Evolutionary conservation across 768 basidiomycete species (phyloP).

Genomic region (Mycena pura): DNA sequence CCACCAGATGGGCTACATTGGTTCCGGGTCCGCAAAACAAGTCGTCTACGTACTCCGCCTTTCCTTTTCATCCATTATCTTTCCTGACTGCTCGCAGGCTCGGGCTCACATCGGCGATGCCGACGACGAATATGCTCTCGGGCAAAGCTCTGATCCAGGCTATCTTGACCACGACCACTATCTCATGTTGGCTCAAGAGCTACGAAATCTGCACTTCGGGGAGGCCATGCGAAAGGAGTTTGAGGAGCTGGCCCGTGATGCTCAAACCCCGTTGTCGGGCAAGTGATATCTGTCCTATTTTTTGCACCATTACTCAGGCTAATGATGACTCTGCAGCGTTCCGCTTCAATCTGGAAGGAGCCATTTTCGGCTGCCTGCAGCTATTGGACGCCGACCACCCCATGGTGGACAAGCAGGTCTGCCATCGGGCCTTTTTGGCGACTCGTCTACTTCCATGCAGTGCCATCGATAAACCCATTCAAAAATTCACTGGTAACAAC

Average conservation of each 20-base stretch:
- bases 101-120: slow-evolving; percentile 10
- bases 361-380: slow-evolving; percentile 18
- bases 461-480: slow-evolving; percentile 4
- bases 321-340: slow-evolving; percentile 10
- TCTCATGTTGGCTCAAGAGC: slow-evolving; percentile 13
- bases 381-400: not conserved
- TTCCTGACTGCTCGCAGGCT: not conserved
- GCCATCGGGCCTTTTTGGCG: slow-evolving; percentile 23
- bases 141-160: not conserved
- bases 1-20: slow-evolving; percentile 20
- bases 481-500: slow-evolving; percentile 31
- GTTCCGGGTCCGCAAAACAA: slow-evolving; percentile 18
- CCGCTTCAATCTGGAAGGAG: slow-evolving; percentile 10
- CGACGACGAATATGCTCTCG: slow-evolving; percentile 30
- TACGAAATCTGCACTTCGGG: slow-evolving; percentile 21
- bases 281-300: not conserved
- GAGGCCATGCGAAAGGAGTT: slow-evolving; percentile 18
- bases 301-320: not conserved
- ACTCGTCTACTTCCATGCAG: slow-evolving; percentile 25
- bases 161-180: not conserved
- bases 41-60: slow-evolving; percentile 27
- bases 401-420: not conserved
- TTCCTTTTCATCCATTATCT: not conserved
- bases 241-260: not conserved
- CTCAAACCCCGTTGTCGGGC: not conserved